Percentiles rank a stretch among this genome's conserved stretches.
Evolutionary conservation across 495 filamentous ascomycete genomes (phyloP).

Genomic region (Aspergillus ellipticus): DNA sequence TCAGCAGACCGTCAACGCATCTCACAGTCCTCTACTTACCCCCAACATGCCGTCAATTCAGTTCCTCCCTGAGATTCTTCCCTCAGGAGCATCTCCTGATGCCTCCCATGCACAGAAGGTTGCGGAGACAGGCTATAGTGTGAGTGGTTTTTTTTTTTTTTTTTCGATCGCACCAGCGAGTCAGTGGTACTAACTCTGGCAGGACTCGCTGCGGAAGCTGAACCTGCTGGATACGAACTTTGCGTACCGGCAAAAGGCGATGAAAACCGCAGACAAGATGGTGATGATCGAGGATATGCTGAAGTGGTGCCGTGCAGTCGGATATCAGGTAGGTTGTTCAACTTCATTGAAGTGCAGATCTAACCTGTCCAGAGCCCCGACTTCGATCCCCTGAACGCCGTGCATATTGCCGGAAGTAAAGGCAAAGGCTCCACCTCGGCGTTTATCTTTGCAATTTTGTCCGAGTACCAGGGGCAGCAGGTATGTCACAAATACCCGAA

Average conservation of each 20-base stretch:
- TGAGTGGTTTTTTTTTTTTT: no score
- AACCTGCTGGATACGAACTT: not conserved
- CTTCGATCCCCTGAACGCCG: not conserved
- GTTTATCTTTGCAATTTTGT: not conserved
- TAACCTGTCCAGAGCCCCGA: not conserved
- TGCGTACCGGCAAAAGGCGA: not conserved
- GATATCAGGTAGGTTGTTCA: not conserved
- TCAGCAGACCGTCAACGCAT: no score
- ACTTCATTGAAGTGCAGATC: not conserved
- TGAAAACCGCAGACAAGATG: not conserved
- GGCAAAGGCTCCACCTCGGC: not conserved
- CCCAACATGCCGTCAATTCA: no score
- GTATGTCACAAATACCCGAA: not conserved
- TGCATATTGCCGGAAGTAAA: not conserved
- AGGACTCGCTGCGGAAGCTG: not conserved
- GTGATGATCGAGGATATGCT: not conserved
- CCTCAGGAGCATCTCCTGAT: no score
- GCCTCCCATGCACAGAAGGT: no score
- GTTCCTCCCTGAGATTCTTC: no score
- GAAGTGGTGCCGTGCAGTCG: not conserved
- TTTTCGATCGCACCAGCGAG: no score
- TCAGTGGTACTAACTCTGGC: not conserved
- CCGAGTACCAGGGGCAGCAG: not conserved
- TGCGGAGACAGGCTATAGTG: no score
- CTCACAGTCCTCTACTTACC: no score